Evolutionary conservation across 2,329 filamentous ascomycete species (phyloP), one percentile per base, ranked within the genome.

Genomic region (Aspergillus calidoustus): DNA sequence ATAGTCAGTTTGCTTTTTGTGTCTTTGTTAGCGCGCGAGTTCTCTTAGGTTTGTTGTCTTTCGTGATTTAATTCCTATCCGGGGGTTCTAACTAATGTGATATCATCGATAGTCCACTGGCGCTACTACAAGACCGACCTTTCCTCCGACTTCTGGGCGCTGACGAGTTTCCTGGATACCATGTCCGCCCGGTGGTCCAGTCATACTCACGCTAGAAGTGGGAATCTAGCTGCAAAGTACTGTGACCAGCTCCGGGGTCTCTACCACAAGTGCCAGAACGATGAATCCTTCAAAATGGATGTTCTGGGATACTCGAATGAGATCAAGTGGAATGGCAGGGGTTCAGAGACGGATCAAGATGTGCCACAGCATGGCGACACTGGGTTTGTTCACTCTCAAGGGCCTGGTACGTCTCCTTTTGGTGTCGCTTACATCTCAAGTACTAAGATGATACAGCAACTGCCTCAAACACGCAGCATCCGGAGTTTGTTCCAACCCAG

Each of bases 1-100:
- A 50, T 19, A 65, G 72, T 2, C 81, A 83, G 44, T 82, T 82
- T 64, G 73, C 79, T 0, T 81, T 83, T 41, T 83, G 81, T 61
- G 73, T 79, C 0, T 84, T 81, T 49, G 72, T 83, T 74, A 41
- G 34, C 3, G 0, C 71, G 78, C n/a, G 74, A 78, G 34, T 41
- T 5, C 34, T 41, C 0, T 15, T 41, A 11, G 46, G 46, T 48
- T 6, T 3, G 44, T 47, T 4, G 11, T 15, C 11, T 38, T 38
- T 38, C 5, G 34, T 28, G 3, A 13, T 2, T 38, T 13, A 4
- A 1, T 15, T 38, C 13, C 34, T 2, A 11, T 11, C 2, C 11
- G 13, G 5, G 34, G 34, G n/a, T 22, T 47, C 22, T 23, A 25
- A 7, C 11, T 48, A 7, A 48, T 15, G 15, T 2, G 9, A n/a